These are phyloP conservation scores for Plasmodium blacklocki DNA, from an alignment of 169 alveolate genomes.

Conservation along the genomic window DNA sequence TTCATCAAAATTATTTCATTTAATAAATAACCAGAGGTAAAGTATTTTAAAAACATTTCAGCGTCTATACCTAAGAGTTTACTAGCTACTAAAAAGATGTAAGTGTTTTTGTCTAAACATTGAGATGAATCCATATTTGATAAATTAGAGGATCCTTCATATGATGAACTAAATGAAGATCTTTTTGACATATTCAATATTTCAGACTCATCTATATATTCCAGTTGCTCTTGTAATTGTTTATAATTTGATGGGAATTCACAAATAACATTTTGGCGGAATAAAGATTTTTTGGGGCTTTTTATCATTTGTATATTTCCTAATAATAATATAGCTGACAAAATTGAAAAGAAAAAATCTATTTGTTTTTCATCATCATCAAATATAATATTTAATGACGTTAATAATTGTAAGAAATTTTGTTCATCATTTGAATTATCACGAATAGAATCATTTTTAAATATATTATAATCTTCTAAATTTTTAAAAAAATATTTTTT, in stretches of 20 bases:
- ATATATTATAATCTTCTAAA: slow-evolving; percentile 42
- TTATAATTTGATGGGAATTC: slow-evolving; percentile 11
- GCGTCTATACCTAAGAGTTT: slow-evolving; percentile 22
- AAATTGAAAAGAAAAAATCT: slow-evolving; percentile 45
- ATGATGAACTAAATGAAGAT: background rate
- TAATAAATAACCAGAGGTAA: slow-evolving; percentile 15
- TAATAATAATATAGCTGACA: slow-evolving; percentile 47
- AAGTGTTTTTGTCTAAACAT: slow-evolving; percentile 1
- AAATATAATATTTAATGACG: slow-evolving; percentile 32
- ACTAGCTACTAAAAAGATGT: slow-evolving; percentile 28
- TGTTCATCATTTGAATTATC: slow-evolving; percentile 12
- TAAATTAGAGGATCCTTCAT: background rate
- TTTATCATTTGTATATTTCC: slow-evolving; percentile 42
- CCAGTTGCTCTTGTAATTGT: slow-evolving; percentile 1
- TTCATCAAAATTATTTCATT: slow-evolving; percentile 28
- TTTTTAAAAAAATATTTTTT: slow-evolving; percentile 42
- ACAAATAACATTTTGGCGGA: background rate
- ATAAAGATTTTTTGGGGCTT: background rate
- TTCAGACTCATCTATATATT: background rate
- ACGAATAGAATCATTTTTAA: slow-evolving; percentile 3
- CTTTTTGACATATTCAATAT: no score
- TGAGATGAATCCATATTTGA: background rate
- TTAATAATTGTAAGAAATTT: slow-evolving; percentile 21
- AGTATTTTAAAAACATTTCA: slow-evolving; percentile 36
- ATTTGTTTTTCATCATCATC: slow-evolving; percentile 69